Evolutionary conservation across 2,329 filamentous ascomycete species (phyloP).

Genomic region (Penicillium psychrosexuale): DNA sequence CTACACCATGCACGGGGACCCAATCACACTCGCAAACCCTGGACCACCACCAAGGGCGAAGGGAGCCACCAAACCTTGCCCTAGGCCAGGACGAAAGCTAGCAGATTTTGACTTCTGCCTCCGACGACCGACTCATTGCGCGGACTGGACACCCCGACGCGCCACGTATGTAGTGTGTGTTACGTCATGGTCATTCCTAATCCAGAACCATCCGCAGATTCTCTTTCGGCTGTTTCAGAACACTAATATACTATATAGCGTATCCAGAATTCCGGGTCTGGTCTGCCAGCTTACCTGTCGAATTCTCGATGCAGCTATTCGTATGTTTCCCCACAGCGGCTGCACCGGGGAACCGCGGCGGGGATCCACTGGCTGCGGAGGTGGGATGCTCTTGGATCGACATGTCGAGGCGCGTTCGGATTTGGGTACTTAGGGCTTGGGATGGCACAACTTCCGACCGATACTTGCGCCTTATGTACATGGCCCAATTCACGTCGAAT

Average conservation of each 20-base stretch:
- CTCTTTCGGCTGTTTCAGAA: neutral
- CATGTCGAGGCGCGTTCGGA: neutral
- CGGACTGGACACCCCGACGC: neutral
- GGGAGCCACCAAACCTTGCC: neutral
- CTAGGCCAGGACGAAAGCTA: neutral
- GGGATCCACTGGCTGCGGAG: neutral
- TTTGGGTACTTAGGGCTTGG: neutral
- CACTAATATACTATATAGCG: neutral
- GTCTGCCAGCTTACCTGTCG: neutral
- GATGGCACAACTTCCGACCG: neutral
- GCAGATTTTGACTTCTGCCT: neutral
- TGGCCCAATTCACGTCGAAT: neutral
- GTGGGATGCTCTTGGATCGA: neutral
- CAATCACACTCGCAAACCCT: no score
- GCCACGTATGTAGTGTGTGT: neutral
- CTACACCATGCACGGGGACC: neutral
- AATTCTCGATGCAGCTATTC: neutral
- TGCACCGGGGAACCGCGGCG: neutral
- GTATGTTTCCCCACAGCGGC: neutral
- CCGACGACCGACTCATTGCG: neutral
- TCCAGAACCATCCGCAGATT: neutral
- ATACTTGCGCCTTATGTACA: neutral
- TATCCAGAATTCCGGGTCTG: neutral
- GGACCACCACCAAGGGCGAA: neutral
- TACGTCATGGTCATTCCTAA: neutral